Evolutionary conservation across 805 yeast genomes (phyloP).

Genomic region (Tetrapisispora phaffii): DNA sequence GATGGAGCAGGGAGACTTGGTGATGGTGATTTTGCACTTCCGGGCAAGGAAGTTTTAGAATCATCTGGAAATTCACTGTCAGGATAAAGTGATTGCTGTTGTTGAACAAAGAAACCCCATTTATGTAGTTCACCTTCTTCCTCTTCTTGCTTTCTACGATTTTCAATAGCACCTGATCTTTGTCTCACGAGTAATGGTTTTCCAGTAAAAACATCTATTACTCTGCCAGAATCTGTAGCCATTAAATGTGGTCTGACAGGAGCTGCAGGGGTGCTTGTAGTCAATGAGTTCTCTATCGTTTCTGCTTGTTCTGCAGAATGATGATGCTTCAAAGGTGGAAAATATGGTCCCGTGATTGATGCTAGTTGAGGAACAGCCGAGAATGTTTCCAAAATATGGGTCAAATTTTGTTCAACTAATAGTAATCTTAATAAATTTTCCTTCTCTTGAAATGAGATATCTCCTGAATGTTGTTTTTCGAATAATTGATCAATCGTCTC

Average conservation of each 20-base stretch:
- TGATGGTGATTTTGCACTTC: neutral
- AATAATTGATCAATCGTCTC: constrained; percentile 47
- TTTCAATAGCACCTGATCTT: constrained; percentile 55
- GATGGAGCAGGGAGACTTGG: neutral
- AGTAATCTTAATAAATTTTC: constrained; percentile 63
- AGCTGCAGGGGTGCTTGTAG: neutral
- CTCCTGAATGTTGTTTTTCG: constrained; percentile 43
- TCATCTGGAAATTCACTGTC: constrained; percentile 7
- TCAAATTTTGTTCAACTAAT: constrained; percentile 59
- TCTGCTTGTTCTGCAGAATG: neutral
- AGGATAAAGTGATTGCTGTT: constrained; percentile 35
- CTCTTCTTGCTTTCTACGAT: constrained; percentile 68
- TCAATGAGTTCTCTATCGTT: neutral
- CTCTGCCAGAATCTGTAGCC: constrained; percentile 53
- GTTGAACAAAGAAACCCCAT: constrained; percentile 74
- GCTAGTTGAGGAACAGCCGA: constrained; percentile 20
- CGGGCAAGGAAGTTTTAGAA: neutral
- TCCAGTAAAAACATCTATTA: constrained; percentile 61
- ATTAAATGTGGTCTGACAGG: constrained; percentile 50
- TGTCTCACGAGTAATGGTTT: constrained; percentile 52
- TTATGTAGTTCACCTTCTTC: constrained; percentile 91
- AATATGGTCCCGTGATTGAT: constrained; percentile 6
- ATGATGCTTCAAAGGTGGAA: constrained; percentile 2
- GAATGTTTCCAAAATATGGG: constrained; percentile 38
- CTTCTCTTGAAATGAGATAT: constrained; percentile 57